These are phyloP conservation scores for Salvia sclarea DNA, from an alignment of 305 asterid species.

Conservation along the genomic window DNA sequence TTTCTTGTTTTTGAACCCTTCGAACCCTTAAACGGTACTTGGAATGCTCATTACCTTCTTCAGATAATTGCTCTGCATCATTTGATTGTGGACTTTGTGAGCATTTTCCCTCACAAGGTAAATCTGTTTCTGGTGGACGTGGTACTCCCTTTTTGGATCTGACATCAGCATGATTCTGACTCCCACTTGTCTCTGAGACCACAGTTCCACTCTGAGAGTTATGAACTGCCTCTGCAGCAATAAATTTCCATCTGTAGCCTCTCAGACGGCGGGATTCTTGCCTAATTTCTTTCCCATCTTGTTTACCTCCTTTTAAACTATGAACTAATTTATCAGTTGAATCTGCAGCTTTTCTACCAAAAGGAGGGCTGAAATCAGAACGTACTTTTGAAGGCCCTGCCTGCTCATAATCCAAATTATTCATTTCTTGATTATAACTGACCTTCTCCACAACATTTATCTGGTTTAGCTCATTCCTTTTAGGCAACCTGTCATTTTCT, in stretches of 20 bases:
- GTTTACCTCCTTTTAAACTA: slow-evolving; percentile 16
- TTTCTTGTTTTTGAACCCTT: slow-evolving; percentile 42
- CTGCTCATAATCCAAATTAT: slow-evolving; percentile 37
- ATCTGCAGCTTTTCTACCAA: slow-evolving; percentile 31
- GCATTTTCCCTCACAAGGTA: slow-evolving; percentile 22
- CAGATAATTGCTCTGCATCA: slow-evolving; percentile 50
- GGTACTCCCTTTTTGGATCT: slow-evolving; percentile 36
- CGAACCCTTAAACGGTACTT: slow-evolving; percentile 39
- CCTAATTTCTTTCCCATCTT: slow-evolving; percentile 22
- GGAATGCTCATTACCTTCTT: slow-evolving; percentile 45
- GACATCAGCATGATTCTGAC: slow-evolving; percentile 30
- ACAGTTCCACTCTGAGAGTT: slow-evolving; percentile 32
- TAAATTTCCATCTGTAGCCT: slow-evolving; percentile 28
- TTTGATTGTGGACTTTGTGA: slow-evolving; percentile 27
- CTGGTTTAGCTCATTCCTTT: slow-evolving; percentile 34
- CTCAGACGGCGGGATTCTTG: slow-evolving; percentile 27
- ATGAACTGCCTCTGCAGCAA: slow-evolving; percentile 30
- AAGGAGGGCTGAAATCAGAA: slow-evolving; percentile 30
- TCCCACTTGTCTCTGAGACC: slow-evolving; percentile 23
- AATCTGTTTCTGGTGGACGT: slow-evolving; percentile 27
- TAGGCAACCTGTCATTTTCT: slow-evolving; percentile 36
- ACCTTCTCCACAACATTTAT: slow-evolving; percentile 36
- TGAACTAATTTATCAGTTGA: slow-evolving; percentile 25
- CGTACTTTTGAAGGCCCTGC: slow-evolving; percentile 40
- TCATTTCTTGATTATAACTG: slow-evolving; percentile 29